phyloP scores from a whole-genome alignment of 306 rosid genomes.

The Ormosia emarginata region DNA sequence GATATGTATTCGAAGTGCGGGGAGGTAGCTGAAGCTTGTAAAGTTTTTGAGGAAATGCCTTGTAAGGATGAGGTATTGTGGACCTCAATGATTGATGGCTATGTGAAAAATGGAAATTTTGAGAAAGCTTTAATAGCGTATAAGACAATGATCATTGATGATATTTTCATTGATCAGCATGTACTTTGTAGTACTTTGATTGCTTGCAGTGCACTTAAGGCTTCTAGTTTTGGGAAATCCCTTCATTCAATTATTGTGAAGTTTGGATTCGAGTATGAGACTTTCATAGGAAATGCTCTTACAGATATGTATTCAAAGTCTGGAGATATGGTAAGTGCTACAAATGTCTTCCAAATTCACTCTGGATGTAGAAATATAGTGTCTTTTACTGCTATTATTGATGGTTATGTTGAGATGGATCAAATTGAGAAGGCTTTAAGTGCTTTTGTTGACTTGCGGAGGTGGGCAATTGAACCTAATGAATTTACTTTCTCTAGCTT shows the following conservation, averaged over 20 bases:
- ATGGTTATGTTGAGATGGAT: slow-evolving; percentile 48
- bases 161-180: slow-evolving; percentile 41
- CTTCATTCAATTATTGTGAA: slow-evolving; percentile 51
- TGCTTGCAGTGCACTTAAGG: slow-evolving; percentile 43
- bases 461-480: slow-evolving; percentile 45
- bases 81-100: slow-evolving; percentile 64
- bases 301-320: slow-evolving; percentile 47
- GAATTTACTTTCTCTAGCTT: slow-evolving; percentile 65
- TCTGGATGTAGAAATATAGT: slow-evolving; percentile 39
- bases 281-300: slow-evolving; percentile 42
- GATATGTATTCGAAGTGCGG: slow-evolving; percentile 59
- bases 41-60: slow-evolving; percentile 54
- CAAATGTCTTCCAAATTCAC: slow-evolving; percentile 28
- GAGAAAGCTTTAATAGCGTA: slow-evolving; percentile 43
- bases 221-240: slow-evolving; percentile 35
- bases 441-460: slow-evolving; percentile 40
- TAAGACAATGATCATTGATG: slow-evolving; percentile 45
- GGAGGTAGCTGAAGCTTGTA: slow-evolving; percentile 37
- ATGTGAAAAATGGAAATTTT: slow-evolving; percentile 43
- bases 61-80: slow-evolving; percentile 53
- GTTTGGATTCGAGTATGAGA: slow-evolving; percentile 41
- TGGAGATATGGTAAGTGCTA: slow-evolving; percentile 52
- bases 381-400: slow-evolving; percentile 46
- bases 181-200: slow-evolving; percentile 44
- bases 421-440: slow-evolving; percentile 36